A percentile compares a stretch with the other conserved stretches of the same genome.
phyloP scores from a whole-genome alignment of 805 yeast genomes.

The Ogataea thermomethanolica region DNA sequence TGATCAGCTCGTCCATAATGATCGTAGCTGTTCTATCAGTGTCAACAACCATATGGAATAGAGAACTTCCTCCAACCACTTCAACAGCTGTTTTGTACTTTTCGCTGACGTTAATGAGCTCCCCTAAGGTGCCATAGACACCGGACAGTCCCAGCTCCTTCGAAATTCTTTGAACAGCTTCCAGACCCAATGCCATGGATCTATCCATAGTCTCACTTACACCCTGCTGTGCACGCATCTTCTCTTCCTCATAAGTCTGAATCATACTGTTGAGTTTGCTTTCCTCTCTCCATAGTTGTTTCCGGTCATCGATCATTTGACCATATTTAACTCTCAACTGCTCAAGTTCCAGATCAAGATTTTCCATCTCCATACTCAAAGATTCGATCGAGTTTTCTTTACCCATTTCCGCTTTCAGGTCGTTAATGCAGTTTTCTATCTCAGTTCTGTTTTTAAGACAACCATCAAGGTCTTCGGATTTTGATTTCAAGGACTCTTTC shows the following conservation, averaged over 20 bases:
- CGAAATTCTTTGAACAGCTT: conserved; percentile 63
- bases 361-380: conserved; percentile 29
- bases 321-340: conserved; percentile 39
- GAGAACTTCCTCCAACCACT: conserved; percentile 80
- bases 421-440: conserved; percentile 29
- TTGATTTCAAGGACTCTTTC: conserved; percentile 17
- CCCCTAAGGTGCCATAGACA: conserved; percentile 85
- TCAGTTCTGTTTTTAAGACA: conserved; percentile 10
- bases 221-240: conserved; percentile 52
- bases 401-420: conserved; percentile 32
- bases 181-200: conserved; percentile 63
- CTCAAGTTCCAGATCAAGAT: conserved; percentile 29
- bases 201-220: conserved; percentile 76
- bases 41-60: conserved; percentile 89
- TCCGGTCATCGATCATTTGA: conserved; percentile 60
- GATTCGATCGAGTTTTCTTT: neutral
- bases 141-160: conserved; percentile 53
- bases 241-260: conserved; percentile 53
- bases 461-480: conserved; percentile 8
- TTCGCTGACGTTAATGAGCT: conserved; percentile 73
- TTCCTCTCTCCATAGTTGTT: conserved; percentile 75
- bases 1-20: conserved; percentile 70
- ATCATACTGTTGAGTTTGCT: conserved; percentile 55
- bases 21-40: conserved; percentile 77
- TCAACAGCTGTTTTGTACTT: conserved; percentile 85